These are phyloP conservation scores for Claviceps spartinae DNA, from an alignment of 2,329 filamentous ascomycete species.

Conservation along the genomic window DNA sequence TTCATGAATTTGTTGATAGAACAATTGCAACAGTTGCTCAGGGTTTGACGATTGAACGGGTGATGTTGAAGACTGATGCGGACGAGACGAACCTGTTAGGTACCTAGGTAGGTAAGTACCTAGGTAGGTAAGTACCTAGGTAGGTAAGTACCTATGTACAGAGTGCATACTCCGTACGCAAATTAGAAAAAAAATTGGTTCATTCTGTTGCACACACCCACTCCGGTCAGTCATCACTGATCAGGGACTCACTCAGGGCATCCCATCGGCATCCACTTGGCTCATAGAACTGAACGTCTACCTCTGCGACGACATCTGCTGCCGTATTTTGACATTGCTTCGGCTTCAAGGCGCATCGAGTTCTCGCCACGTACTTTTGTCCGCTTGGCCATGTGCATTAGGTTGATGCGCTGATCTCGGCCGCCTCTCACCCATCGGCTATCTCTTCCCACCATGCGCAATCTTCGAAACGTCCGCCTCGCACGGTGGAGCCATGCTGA, in stretches of 20 bases:
- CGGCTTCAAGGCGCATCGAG: background rate
- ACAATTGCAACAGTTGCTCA: too few relatives aligned
- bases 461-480: constrained; percentile 67
- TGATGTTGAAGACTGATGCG: too few relatives aligned
- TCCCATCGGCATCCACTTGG: background rate
- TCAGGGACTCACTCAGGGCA: background rate
- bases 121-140: too few relatives aligned
- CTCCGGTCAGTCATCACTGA: background rate
- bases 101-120: too few relatives aligned
- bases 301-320: background rate
- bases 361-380: background rate
- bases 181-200: too few relatives aligned
- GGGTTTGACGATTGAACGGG: too few relatives aligned
- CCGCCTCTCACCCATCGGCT: background rate
- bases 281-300: background rate
- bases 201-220: background rate
- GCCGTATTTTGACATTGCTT: background rate
- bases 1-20: too few relatives aligned
- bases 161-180: too few relatives aligned
- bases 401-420: constrained; percentile 3
- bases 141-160: too few relatives aligned
- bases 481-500: constrained; percentile 48
- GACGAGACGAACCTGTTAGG: too few relatives aligned
- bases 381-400: background rate
- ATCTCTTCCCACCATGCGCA: constrained; percentile 51